Conservation (phyloP, 768 basidiomycete species). For the Leccinum barrowsii region DNA sequence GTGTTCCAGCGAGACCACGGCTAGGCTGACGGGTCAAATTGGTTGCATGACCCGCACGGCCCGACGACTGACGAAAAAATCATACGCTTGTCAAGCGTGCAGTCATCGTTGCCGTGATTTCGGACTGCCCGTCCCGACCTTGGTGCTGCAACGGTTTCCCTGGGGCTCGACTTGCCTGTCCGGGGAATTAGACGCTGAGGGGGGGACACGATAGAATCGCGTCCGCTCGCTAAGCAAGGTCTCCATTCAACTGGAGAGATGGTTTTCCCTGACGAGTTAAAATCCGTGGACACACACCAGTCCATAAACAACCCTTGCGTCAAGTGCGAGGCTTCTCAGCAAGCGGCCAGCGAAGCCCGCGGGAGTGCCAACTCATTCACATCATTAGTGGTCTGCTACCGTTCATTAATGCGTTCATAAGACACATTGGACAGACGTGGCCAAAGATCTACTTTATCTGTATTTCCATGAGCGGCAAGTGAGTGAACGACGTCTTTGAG, state of each 20-base stretch:
- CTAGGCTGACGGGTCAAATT: conserved; percentile 11
- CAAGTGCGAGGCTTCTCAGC: conserved; percentile 17
- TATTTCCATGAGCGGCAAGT: neutral
- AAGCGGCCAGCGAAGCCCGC: conserved; percentile 19
- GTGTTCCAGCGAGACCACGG: conserved; percentile 5
- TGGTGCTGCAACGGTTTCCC: neutral
- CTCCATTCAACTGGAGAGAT: conserved; percentile 12
- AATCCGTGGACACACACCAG: conserved; percentile 16
- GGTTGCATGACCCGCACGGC: neutral
- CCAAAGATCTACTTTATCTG: neutral
- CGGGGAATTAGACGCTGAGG: conserved; percentile 18
- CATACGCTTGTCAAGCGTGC: neutral
- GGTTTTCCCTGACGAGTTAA: conserved; percentile 6
- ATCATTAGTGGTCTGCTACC: conserved; percentile 2
- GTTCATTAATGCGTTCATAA: conserved; percentile 3
- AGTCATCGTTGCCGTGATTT: conserved; percentile 4
- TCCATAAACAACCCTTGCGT: conserved; percentile 12
- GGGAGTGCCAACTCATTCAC: conserved; percentile 7
- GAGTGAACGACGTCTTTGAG: neutral
- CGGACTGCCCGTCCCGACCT: conserved; percentile 16
- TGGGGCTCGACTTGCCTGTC: conserved; percentile 14
- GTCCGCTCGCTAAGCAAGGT: conserved; percentile 8
- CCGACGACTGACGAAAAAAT: neutral
- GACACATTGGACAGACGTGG: neutral
- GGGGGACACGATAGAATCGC: neutral